Evolutionary conservation across 805 yeast species (phyloP), one percentile per base, ranked within the genome.

Genomic region (Naumovozyma castellii): DNA sequence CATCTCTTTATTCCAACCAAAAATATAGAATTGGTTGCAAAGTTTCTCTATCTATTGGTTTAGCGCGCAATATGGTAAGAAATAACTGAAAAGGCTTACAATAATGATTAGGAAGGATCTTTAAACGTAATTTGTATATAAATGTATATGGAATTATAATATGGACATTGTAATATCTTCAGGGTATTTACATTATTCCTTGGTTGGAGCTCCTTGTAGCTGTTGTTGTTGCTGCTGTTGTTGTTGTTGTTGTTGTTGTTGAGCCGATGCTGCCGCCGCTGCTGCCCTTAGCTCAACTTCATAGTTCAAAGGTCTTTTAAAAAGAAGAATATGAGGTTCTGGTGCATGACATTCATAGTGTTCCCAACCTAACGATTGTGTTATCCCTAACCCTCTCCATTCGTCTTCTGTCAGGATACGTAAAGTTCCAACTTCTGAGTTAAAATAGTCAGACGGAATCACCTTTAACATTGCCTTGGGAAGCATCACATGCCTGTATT

Each of bases 301-400:
- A 48, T 68, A 75, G 51, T 74, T 73, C 33, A 75, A 67, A 15
- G 84, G 75, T 54, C 88, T 73, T 64, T 83, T 82, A 66, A 92
- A 92, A 44, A 92, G 69, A 45, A 92, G 67, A 44, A 92, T 92
- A 59, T 92, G 98, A 18, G 99, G 99, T 63, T 92, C 99, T 34
- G 99, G 99, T 1, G 97, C 84, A 61, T 92, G 98, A 32, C 95
- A 88, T 56, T 92, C 98, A 57, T 90, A 92, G 62, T 92, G 98
- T 40, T 74, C 92, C 98, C 98, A 92, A 1, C 98, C 98, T 44
- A 92, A 68, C 29, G 95, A 84, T 62, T 92, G 99, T 5, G 97
- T 92, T 54, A 92, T 87, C 2, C 99, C 99, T 37, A 92, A 67
- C 1, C 97, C 97, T 61, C 99, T 73, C 99, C 99, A 92, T 64